phyloP scores from a whole-genome alignment of 1,284 basidiomycete species.

The Athelia sp. region DNA sequence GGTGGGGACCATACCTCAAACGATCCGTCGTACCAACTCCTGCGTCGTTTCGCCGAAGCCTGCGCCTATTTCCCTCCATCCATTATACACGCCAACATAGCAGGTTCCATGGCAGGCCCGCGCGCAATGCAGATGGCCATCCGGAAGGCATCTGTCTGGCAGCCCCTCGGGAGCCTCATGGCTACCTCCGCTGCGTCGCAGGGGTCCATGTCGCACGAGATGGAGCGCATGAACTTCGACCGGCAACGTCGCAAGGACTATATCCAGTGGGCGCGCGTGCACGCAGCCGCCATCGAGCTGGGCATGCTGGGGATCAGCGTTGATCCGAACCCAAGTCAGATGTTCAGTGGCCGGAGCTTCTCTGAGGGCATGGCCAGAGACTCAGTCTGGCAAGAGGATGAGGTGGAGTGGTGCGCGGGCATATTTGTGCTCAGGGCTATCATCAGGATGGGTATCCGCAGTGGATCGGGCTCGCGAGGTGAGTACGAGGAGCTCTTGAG shows the following conservation, averaged over 20 bases:
- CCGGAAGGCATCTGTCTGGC: constrained; percentile 49
- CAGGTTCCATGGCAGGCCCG: constrained; percentile 45
- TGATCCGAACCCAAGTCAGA: constrained; percentile 9
- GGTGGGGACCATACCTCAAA: constrained; percentile 21
- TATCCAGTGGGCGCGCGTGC: constrained; percentile 58
- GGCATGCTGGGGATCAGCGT: constrained; percentile 35
- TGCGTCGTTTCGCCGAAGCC: constrained; percentile 45
- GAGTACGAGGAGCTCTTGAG: constrained; percentile 47
- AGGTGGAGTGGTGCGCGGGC: constrained; percentile 61
- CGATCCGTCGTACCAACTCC: constrained; percentile 31
- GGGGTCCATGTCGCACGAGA: constrained; percentile 43
- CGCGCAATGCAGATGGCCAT: constrained; percentile 50
- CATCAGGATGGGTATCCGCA: constrained; percentile 42
- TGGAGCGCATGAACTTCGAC: constrained; percentile 53
- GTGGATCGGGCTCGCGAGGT: constrained; percentile 34
- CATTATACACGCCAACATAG: constrained; percentile 44
- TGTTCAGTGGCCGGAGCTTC: constrained; percentile 36
- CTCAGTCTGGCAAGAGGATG: constrained; percentile 55
- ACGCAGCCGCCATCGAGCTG: constrained; percentile 51
- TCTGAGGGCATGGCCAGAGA: constrained; percentile 53
- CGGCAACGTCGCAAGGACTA: constrained; percentile 52
- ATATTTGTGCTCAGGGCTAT: constrained; percentile 48
- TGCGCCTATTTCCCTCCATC: constrained; percentile 40
- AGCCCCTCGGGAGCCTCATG: constrained; percentile 13
- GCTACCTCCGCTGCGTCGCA: constrained; percentile 12